These are phyloP conservation scores for Poterioochromonas sp. DNA, from an alignment of 352 stramenopile genomes.

Conservation along the genomic window DNA sequence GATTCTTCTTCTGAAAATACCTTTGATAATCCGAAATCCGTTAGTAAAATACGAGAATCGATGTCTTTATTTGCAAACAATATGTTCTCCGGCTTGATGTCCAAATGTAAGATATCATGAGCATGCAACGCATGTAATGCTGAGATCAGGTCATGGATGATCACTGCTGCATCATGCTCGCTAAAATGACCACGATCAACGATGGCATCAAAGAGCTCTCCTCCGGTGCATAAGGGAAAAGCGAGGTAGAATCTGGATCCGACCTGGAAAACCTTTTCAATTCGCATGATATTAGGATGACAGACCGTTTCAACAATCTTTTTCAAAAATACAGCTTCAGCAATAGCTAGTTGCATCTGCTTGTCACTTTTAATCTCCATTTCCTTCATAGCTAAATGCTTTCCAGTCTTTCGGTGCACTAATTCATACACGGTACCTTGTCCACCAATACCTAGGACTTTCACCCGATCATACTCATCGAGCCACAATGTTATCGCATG, in stretches of 20 bases:
- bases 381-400: neutral
- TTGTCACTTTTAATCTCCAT: conserved; percentile 6
- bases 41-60: neutral
- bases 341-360: neutral
- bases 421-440: conserved; percentile 19
- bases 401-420: neutral
- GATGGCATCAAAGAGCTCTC: neutral
- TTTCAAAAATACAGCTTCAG: conserved; percentile 19
- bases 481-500: conserved; percentile 2
- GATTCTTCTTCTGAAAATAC: neutral
- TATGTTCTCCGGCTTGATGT: conserved; percentile 25
- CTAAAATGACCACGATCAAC: neutral
- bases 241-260: neutral
- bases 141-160: neutral
- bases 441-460: neutral
- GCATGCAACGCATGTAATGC: neutral
- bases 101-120: conserved; percentile 23
- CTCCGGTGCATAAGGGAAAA: neutral
- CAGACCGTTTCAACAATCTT: neutral
- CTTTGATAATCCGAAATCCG: conserved; percentile 23
- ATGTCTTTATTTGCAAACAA: neutral
- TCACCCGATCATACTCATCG: neutral
- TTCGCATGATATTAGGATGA: conserved; percentile 9
- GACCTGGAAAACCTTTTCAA: neutral
- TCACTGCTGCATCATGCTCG: conserved; percentile 6